Conservation (phyloP, 805 yeast genomes). For the Kluyveromyces dobzhanskii region DNA sequence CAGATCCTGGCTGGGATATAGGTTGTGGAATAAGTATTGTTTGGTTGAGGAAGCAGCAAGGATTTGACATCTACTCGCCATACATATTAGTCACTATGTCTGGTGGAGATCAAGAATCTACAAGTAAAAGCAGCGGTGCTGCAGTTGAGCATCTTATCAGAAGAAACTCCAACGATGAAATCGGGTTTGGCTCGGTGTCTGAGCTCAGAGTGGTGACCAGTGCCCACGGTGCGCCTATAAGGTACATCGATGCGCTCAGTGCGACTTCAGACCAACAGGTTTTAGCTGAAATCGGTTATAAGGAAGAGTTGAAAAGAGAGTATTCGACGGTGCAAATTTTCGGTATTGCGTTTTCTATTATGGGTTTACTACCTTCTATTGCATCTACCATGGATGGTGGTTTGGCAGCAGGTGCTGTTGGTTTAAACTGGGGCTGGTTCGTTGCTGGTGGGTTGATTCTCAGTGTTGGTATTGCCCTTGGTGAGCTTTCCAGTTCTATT, state of each 20-base stretch:
- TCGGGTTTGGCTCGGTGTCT: constrained; percentile 6
- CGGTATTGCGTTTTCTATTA: constrained; percentile 59
- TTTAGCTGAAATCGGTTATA: constrained; percentile 45
- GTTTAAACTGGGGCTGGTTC: constrained; percentile 63
- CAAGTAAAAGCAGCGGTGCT: background rate
- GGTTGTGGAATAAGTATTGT: too few relatives aligned
- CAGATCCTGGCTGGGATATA: too few relatives aligned
- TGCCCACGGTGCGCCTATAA: constrained; percentile 14
- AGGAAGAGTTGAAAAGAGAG: constrained; percentile 53
- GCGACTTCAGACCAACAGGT: constrained; percentile 15
- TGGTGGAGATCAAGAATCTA: background rate
- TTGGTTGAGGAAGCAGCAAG: background rate
- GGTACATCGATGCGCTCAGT: constrained; percentile 12
- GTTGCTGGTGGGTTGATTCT: constrained; percentile 46
- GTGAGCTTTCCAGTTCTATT: constrained; percentile 52
- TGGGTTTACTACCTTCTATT: constrained; percentile 58
- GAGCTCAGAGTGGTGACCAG: constrained; percentile 12
- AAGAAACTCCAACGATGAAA: constrained; percentile 4
- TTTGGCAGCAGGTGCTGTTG: constrained; percentile 45
- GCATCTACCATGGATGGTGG: constrained; percentile 33
- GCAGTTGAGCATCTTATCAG: background rate
- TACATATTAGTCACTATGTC: background rate
- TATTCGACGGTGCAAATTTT: constrained; percentile 55
- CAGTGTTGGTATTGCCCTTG: constrained; percentile 46
- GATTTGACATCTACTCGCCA: background rate